Evolutionary conservation across 371 early-diverging fungal genomes (phyloP).

Genomic region (Lichtheimia corymbifera): DNA sequence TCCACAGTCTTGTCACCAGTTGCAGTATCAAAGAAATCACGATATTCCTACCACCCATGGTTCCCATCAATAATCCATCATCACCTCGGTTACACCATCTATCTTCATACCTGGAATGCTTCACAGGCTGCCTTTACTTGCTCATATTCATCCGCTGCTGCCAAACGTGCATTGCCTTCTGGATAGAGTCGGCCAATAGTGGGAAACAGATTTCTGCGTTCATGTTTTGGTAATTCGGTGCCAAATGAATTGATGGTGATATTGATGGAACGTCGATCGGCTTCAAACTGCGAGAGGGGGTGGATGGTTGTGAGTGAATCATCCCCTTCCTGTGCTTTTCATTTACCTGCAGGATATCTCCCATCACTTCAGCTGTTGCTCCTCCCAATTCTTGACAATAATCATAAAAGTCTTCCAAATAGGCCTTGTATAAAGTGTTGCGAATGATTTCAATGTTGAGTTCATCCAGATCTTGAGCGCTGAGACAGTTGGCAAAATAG

Average conservation of each 20-base stretch:
- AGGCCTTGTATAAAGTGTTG: slow-evolving; percentile 97
- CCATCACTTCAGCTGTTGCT: slow-evolving; percentile 94
- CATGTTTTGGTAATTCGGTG: slow-evolving; percentile 95
- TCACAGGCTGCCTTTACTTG: slow-evolving; percentile 89
- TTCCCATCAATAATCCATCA: no score
- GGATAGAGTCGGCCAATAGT: slow-evolving; percentile 90
- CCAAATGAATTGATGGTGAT: slow-evolving; percentile 98
- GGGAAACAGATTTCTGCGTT: slow-evolving; percentile 93
- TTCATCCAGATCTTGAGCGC: slow-evolving; percentile 96
- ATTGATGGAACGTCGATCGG: slow-evolving; percentile 96
- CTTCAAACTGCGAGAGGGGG: slow-evolving; percentile 93
- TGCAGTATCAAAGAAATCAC: slow-evolving; percentile 64
- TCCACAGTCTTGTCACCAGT: slow-evolving; percentile 74
- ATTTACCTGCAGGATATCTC: slow-evolving; percentile 82
- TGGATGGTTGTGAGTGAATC: background rate
- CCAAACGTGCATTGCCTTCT: slow-evolving; percentile 82
- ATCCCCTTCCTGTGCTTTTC: no score
- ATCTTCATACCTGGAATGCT: slow-evolving; percentile 67
- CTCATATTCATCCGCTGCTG: slow-evolving; percentile 90
- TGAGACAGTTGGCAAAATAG: slow-evolving; percentile 95
- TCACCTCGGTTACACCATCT: no score
- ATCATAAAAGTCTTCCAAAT: slow-evolving; percentile 95
- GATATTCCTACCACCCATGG: slow-evolving; percentile 67
- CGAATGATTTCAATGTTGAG: slow-evolving; percentile 98
- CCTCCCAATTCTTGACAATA: slow-evolving; percentile 87